Conservation (phyloP, 2,329 filamentous ascomycete genomes). For the Colletotrichum sp. region DNA sequence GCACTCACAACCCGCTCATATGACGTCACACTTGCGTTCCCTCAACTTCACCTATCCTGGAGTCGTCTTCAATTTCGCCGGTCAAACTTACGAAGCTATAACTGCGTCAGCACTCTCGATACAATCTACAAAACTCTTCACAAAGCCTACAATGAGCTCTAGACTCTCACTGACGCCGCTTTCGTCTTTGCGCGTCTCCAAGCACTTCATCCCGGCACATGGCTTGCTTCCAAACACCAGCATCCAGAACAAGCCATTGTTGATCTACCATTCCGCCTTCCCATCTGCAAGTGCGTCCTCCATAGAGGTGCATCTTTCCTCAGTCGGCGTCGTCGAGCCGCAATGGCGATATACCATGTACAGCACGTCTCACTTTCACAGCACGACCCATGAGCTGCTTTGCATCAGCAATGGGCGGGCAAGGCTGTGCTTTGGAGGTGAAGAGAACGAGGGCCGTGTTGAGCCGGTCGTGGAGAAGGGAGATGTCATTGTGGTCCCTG, state of each 20-base stretch:
- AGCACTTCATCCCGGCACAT: constrained; percentile 64
- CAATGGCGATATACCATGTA: constrained; percentile 78
- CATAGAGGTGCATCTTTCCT: constrained; percentile 61
- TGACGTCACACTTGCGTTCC: background rate
- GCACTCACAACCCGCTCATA: background rate
- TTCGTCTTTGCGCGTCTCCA: constrained; percentile 58
- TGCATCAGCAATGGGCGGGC: constrained; percentile 64
- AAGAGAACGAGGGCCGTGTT: constrained; percentile 61
- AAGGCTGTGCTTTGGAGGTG: constrained; percentile 69
- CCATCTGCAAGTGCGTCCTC: constrained; percentile 46
- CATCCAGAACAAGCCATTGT: constrained; percentile 65
- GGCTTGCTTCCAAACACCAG: constrained; percentile 67
- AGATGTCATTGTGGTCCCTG: constrained; percentile 70
- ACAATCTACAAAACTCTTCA: background rate
- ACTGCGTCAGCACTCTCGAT: accelerated
- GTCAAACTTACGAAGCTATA: background rate
- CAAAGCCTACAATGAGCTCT: background rate
- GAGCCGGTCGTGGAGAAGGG: constrained; percentile 61
- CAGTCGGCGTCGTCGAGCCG: constrained; percentile 60
- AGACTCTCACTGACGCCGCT: constrained; percentile 34
- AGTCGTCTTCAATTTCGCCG: background rate
- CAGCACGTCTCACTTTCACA: constrained; percentile 69
- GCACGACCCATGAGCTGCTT: constrained; percentile 70
- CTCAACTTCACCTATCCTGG: background rate
- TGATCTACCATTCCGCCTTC: constrained; percentile 71